A percentile compares a stretch with the other conserved stretches of the same genome.
phyloP scores from a whole-genome alignment of 257 asterid species.

The Solanum chilense region DNA sequence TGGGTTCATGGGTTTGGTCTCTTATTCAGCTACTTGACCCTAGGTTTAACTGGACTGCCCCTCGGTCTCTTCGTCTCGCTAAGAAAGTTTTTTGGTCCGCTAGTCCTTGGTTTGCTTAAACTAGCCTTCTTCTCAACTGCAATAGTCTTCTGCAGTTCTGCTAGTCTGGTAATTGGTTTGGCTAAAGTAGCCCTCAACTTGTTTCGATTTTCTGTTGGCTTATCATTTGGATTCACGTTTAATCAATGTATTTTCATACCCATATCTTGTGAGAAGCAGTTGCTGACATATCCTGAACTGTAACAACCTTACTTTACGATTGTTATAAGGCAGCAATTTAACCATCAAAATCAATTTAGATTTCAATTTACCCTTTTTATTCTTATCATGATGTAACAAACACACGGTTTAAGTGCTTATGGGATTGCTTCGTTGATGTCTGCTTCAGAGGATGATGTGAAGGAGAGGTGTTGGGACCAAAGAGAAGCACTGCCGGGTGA shows the following conservation, averaged over 20 bases:
- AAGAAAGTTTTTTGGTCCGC: background rate
- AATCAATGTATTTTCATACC: background rate
- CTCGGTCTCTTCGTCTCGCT: background rate
- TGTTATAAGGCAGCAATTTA: background rate
- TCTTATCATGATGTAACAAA: background rate
- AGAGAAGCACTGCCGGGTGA: slow-evolving; percentile 83
- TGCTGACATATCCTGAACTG: background rate
- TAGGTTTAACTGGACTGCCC: background rate
- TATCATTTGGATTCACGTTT: background rate
- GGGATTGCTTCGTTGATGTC: background rate
- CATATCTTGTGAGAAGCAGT: background rate
- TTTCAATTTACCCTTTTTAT: background rate
- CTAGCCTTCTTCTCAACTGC: background rate
- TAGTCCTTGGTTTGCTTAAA: background rate
- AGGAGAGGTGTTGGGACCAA: slow-evolving; percentile 69
- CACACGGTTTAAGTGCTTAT: background rate
- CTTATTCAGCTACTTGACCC: background rate
- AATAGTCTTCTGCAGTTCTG: background rate
- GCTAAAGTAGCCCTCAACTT: background rate
- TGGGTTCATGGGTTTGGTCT: background rate
- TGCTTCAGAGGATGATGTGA: slow-evolving; percentile 46
- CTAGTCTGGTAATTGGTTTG: background rate
- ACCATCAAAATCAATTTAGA: background rate
- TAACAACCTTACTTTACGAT: background rate
- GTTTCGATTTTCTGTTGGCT: background rate